Evolutionary conservation across 768 basidiomycete genomes (phyloP), one percentile per base, ranked within the genome.

Genomic region (Macrolepiota fuliginosa): DNA sequence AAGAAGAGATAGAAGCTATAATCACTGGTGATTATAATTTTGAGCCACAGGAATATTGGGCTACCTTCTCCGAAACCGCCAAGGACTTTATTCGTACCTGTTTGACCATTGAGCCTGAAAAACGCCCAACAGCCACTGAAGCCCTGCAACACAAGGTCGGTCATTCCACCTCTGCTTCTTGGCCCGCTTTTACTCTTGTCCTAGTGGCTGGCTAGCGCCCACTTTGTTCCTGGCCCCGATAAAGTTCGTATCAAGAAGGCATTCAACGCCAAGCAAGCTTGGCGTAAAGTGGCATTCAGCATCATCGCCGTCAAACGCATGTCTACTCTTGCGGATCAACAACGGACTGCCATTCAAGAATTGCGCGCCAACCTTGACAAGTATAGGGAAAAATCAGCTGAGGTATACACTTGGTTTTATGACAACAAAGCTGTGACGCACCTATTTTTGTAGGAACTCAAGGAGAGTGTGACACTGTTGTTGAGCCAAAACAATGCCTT

Each of bases 1-100:
- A 85, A 68, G 85, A 87, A 65, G 96, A 98, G 77, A 96, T 95
- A 89, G 88, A 96, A 69, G 96, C 96, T 35, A 98, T 98, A 78
- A 87, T 95, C 52, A 84, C 84, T 0, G 95, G 94, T 6, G 92
- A 97, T 75, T 98, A 94, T 77, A 89, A 89, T 70, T 98, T 98
- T 70, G 81, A 78, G 59, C 76, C 79, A 67, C 85, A 79, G 66
- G 92, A 92, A 68, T 94, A 94, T 72, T 95, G 94, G 93, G 80
- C 72, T 42, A 90, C 89, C 67, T 92, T 95, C 17, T 89, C 90
- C 1, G 79, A 84, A 57, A 83, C 90, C 3, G 96, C 94, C 1
- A 88, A 88, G 61, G 83, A 87, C 65, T 99, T 99, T 72, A 90
- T 99, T 57, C 70, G 74, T 9, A 73, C 78, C 46, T 98, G 96